Evolutionary conservation across 495 filamentous ascomycete species (phyloP), one percentile per base, ranked within the genome.

Genomic region (Friedmanniomyces endolithicus): DNA sequence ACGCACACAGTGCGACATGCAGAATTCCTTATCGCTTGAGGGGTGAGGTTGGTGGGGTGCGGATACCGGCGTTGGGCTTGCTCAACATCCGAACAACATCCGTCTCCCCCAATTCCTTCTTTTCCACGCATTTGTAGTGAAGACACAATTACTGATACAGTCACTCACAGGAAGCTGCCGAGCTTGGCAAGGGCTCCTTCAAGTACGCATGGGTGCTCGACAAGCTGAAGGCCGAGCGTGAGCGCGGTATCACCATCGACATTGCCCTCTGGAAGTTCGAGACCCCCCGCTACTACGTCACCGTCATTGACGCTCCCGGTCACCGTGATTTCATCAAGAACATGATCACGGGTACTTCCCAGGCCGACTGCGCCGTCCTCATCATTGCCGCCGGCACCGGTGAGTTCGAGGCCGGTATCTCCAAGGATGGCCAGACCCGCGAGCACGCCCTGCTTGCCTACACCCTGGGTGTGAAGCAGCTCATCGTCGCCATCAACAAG

Each of bases 341-440:
- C 86, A 98, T 98, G 92, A 98, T 97, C 80, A 97, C 92, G 78
- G 92, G 92, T 86, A 97, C 92, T 68, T 97, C 92, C 71, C 92
- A 96, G 82, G 94, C 94, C 69, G 92, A 98, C 71, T 97, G 90
- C 77, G 92, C 94, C 68, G 87, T 98, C 75, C 90, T 98, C 82
- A 97, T 98, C 79, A 98, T 98, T 77, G 92, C 90, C 67, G 89
- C 92, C 68, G 92, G 92, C 78, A 95, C 90, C 86, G 92, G 92
- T 95, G 92, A 98, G 81, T 98, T 98, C 82, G 92, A 98, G 84
- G 92, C 92, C 85, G 92, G 92, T 97, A 98, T 98, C 85, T 98
- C 92, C 83, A 98, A 98, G 87, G 92, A 98, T 87, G 92, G 92
- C 76, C 92, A 98, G 86, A 98, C 92, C 67, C 92, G 92, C 86